phyloP scores from a whole-genome alignment of 306 rosid genomes.

The Lithocarpus polystachyus region DNA sequence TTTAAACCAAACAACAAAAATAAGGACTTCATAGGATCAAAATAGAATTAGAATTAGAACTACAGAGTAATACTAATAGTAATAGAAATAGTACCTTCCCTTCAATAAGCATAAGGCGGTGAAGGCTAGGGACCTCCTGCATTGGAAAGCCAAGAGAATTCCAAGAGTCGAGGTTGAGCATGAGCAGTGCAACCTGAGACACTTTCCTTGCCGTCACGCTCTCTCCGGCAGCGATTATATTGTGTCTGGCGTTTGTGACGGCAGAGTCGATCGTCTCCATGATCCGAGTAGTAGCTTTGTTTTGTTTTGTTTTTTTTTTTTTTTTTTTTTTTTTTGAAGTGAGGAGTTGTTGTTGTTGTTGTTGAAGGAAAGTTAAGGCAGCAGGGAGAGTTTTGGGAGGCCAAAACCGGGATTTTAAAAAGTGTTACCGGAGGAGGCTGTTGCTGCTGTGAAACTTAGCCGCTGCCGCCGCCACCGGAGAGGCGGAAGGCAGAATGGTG shows the following conservation, averaged over 20 bases:
- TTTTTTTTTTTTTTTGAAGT: no score
- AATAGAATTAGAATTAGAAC: neutral
- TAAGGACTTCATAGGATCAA: neutral
- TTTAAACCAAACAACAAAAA: slow-evolving; percentile 22
- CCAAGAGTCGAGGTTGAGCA: slow-evolving; percentile 64
- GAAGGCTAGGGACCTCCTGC: slow-evolving; percentile 73
- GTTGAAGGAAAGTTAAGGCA: neutral
- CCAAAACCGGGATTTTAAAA: neutral
- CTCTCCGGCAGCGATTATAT: slow-evolving; percentile 46
- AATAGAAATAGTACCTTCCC: slow-evolving; percentile 52
- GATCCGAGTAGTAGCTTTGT: no score
- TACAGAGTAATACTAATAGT: no score
- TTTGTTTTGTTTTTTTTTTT: no score
- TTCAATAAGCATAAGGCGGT: slow-evolving; percentile 49
- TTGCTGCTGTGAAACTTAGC: neutral
- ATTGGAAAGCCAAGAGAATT: slow-evolving; percentile 52
- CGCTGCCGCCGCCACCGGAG: neutral
- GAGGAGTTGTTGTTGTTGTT: no score
- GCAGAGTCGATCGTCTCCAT: slow-evolving; percentile 37
- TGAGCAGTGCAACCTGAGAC: slow-evolving; percentile 47
- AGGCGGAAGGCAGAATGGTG: slow-evolving; percentile 18
- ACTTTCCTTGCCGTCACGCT: slow-evolving; percentile 72
- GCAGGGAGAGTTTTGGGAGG: neutral
- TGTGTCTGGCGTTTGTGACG: slow-evolving; percentile 42
- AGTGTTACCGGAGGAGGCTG: slow-evolving; percentile 3